Percentiles rank a stretch among this genome's conserved stretches.
phyloP scores from a whole-genome alignment of 73 alveolate genomes.

The Tetrahymena elliotti region DNA sequence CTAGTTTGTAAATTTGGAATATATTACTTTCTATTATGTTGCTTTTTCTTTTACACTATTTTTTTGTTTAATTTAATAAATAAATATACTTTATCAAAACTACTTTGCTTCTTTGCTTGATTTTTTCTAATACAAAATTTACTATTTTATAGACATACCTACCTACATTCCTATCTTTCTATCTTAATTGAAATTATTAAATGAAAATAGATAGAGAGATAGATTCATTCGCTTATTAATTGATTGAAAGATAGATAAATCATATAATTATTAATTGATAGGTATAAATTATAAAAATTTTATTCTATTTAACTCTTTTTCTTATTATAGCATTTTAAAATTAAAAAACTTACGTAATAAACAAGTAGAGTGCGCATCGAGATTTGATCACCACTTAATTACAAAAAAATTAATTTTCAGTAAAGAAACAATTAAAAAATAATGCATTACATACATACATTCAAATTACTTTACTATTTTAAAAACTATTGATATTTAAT shows the following conservation, averaged over 20 bases:
- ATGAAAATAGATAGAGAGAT: not conserved
- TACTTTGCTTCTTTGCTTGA: not conserved
- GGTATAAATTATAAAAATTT: too few relatives aligned
- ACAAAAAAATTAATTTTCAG: too few relatives aligned
- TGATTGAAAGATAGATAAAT: not conserved
- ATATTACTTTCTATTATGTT: not conserved
- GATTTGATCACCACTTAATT: not conserved
- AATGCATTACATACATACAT: too few relatives aligned
- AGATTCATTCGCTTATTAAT: not conserved
- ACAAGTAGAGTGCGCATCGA: not conserved
- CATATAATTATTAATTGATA: too few relatives aligned
- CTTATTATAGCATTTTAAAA: not conserved
- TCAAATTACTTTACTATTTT: not conserved
- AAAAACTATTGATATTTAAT: too few relatives aligned
- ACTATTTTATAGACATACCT: not conserved
- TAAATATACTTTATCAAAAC: not conserved
- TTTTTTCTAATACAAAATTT: not conserved
- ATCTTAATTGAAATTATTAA: not conserved
- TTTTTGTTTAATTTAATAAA: too few relatives aligned
- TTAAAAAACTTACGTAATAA: not conserved
- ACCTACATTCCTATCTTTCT: not conserved
- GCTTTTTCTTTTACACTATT: not conserved
- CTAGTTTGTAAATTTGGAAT: not conserved
- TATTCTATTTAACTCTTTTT: not conserved
- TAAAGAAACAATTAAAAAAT: too few relatives aligned